These are phyloP conservation scores for Patellifolia procumbens DNA, from an alignment of 179 eudicot species.

Conservation along the genomic window DNA sequence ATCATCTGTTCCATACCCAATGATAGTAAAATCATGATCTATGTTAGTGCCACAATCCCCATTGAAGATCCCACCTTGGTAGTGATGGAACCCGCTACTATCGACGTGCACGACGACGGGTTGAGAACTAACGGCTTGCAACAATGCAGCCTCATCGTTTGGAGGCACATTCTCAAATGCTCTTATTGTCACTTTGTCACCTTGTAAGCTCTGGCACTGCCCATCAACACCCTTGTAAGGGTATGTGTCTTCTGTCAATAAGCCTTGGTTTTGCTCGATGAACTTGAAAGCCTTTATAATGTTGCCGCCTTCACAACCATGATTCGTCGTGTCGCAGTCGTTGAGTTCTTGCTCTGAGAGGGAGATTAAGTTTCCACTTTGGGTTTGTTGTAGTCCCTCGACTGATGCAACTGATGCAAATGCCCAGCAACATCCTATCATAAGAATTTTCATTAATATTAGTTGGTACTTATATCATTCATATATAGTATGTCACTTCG, in stretches of 20 bases:
- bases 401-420: slow-evolving; percentile 31
- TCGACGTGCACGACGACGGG: not conserved
- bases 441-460: too few relatives aligned
- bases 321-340: slow-evolving; percentile 31
- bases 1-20: slow-evolving; percentile 37
- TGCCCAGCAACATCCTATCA: slow-evolving; percentile 48
- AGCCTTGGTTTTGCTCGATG: slow-evolving; percentile 31
- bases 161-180: slow-evolving; percentile 33
- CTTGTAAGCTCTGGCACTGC: slow-evolving; percentile 18
- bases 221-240: slow-evolving; percentile 31
- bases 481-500: too few relatives aligned
- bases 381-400: slow-evolving; percentile 36
- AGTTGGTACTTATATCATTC: too few relatives aligned
- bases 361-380: slow-evolving; percentile 33
- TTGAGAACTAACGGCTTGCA: slow-evolving; percentile 10
- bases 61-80: slow-evolving; percentile 1
- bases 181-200: slow-evolving; percentile 21
- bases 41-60: slow-evolving; percentile 16
- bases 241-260: slow-evolving; percentile 33
- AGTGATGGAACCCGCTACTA: not conserved
- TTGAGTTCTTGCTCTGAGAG: slow-evolving; percentile 47
- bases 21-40: slow-evolving; percentile 37
- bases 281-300: slow-evolving; percentile 26
- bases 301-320: slow-evolving; percentile 30
- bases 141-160: slow-evolving; percentile 14